phyloP scores from a whole-genome alignment of 352 stramenopile species.

The Saprolegnia diclina region DNA sequence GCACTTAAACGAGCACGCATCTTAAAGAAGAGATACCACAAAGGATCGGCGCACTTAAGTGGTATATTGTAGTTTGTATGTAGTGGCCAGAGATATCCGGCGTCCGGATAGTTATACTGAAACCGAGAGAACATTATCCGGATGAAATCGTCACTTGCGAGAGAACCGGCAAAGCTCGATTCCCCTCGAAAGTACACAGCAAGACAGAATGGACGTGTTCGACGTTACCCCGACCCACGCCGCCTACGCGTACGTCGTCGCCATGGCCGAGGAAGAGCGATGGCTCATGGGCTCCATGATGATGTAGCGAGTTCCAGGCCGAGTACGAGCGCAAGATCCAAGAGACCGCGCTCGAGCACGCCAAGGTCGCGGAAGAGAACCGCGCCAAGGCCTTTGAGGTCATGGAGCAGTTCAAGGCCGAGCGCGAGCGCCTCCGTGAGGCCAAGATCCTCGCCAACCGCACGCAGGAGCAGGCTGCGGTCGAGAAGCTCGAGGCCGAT shows the following conservation, averaged over 20 bases:
- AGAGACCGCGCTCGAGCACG: slow-evolving; percentile 21
- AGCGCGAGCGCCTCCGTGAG: slow-evolving; percentile 84
- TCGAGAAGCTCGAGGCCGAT: slow-evolving; percentile 93
- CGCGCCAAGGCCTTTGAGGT: slow-evolving; percentile 36
- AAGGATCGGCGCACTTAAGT: background rate
- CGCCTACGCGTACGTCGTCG: slow-evolving; percentile 24
- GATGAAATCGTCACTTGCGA: background rate
- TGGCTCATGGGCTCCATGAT: background rate
- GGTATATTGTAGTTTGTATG: background rate
- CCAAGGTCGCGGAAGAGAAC: slow-evolving; percentile 28
- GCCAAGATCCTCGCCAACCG: slow-evolving; percentile 89
- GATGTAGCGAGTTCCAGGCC: slow-evolving; percentile 23
- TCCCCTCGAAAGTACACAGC: background rate
- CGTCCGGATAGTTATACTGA: background rate
- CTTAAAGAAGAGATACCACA: too few species aligned
- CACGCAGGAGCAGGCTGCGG: slow-evolving; percentile 88
- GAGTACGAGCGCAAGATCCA: slow-evolving; percentile 27
- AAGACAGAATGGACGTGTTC: slow-evolving; percentile 24
- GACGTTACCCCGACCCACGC: slow-evolving; percentile 9
- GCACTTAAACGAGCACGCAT: too few species aligned
- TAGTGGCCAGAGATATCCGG: too few species aligned
- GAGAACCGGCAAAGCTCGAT: background rate
- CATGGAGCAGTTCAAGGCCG: slow-evolving; percentile 74
- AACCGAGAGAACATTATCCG: background rate
- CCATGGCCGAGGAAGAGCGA: background rate